These are phyloP conservation scores for Arthrobotrys iridis DNA, from an alignment of 2,329 filamentous ascomycete species.

Conservation along the genomic window DNA sequence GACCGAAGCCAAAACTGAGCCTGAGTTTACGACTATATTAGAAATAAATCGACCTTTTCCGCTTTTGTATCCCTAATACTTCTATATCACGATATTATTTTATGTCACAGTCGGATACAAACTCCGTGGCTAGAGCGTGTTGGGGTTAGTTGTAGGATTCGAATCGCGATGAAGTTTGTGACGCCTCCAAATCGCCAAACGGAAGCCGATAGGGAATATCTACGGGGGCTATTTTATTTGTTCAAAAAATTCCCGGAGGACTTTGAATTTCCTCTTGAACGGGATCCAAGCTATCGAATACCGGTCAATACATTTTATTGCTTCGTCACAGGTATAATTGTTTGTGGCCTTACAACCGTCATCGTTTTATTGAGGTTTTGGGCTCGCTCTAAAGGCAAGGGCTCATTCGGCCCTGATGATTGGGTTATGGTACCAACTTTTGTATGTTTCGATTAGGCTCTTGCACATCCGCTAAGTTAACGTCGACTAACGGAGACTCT, in stretches of 20 bases:
- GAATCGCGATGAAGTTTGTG: conserved; percentile 30
- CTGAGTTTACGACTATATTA: not conserved
- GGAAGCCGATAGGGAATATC: conserved; percentile 37
- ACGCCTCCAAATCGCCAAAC: conserved; percentile 43
- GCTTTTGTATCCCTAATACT: too few relatives aligned
- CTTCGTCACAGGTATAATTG: conserved; percentile 30
- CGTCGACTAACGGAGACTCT: too few relatives aligned
- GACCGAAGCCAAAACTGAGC: not conserved
- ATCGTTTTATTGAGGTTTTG: conserved; percentile 31
- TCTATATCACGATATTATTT: too few relatives aligned
- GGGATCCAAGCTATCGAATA: conserved; percentile 24
- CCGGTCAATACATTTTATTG: conserved; percentile 44
- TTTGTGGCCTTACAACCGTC: conserved; percentile 32
- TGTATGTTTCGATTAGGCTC: conserved; percentile 2
- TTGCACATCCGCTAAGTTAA: not conserved
- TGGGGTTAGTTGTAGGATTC: not conserved
- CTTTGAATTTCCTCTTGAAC: conserved; percentile 32
- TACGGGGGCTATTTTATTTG: conserved; percentile 18
- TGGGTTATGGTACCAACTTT: conserved; percentile 50
- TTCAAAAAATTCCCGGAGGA: conserved; percentile 31
- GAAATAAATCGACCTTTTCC: too few relatives aligned
- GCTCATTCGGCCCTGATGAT: conserved; percentile 36
- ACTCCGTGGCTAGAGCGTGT: too few relatives aligned
- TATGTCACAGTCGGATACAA: not conserved
- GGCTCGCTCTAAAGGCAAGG: conserved; percentile 17